phyloP scores from a whole-genome alignment of 2,329 filamentous ascomycete genomes.

The Aspergillus ibericus region DNA sequence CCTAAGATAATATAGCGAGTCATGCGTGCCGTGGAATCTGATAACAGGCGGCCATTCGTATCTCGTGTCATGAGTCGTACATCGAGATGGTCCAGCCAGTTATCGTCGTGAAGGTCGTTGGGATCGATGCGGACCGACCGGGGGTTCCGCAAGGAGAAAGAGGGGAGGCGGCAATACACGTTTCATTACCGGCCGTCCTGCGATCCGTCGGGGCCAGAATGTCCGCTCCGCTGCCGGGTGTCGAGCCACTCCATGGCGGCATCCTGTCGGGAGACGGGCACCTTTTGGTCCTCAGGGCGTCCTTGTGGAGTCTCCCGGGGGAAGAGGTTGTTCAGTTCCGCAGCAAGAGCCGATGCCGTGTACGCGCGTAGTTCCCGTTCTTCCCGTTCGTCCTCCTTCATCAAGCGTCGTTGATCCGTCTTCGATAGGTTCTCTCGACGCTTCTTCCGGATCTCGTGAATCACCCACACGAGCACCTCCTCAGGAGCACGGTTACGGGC shows the following conservation, averaged over 20 bases:
- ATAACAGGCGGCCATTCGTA: conserved; percentile 13
- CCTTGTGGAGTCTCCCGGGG: conserved; percentile 27
- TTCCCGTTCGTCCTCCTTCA: conserved; percentile 51
- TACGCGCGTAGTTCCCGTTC: conserved; percentile 49
- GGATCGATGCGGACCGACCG: neutral
- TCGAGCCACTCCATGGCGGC: conserved; percentile 35
- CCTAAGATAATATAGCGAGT: conserved; percentile 3
- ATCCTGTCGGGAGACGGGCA: conserved; percentile 38
- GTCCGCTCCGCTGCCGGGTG: conserved; percentile 28
- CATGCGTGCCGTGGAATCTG: conserved; percentile 13
- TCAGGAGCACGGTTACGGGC: conserved; percentile 80
- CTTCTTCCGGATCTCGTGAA: conserved; percentile 84
- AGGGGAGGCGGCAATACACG: neutral
- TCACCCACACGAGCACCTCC: conserved; percentile 85
- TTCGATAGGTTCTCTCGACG: conserved; percentile 83
- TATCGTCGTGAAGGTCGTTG: conserved; percentile 11
- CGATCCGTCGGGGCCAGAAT: conserved; percentile 37
- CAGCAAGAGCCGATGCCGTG: conserved; percentile 47
- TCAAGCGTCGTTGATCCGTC: conserved; percentile 58
- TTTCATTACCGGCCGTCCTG: conserved; percentile 32
- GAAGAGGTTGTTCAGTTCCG: conserved; percentile 46
- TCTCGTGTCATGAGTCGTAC: conserved; percentile 8
- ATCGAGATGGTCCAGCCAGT: conserved; percentile 13
- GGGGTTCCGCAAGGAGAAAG: neutral
- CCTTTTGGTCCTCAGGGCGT: conserved; percentile 43